These are phyloP conservation scores for Spergularia azorica DNA, from an alignment of 179 eudicot species.

Conservation along the genomic window DNA sequence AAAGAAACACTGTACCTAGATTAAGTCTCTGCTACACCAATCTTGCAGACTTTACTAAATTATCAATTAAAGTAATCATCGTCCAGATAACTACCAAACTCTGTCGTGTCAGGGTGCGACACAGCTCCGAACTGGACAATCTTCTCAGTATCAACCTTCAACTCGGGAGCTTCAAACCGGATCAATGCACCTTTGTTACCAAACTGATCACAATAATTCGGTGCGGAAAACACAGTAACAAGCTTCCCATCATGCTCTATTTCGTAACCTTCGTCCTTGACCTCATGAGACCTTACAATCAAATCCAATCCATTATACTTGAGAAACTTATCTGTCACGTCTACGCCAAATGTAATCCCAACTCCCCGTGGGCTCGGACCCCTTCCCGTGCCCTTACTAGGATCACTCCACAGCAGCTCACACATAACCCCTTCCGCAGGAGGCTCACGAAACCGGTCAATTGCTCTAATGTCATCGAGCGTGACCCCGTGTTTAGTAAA, in stretches of 20 bases:
- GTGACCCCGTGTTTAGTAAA: background rate
- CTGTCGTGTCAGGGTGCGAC: background rate
- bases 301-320: constrained; percentile 3
- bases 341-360: constrained; percentile 1
- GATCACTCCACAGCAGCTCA: constrained; percentile 1
- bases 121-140: background rate
- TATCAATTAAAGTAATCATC: too few relatives aligned
- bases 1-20: too few relatives aligned
- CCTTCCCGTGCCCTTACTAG: background rate
- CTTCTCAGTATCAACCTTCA: background rate
- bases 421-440: background rate
- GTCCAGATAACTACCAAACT: too few relatives aligned
- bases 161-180: background rate
- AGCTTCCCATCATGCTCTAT: constrained; percentile 20
- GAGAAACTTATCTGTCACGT: constrained; percentile 1
- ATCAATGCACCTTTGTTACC: background rate
- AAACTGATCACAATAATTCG: background rate
- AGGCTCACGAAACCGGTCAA: background rate
- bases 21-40: too few relatives aligned
- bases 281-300: constrained; percentile 12
- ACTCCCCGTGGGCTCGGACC: background rate
- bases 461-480: background rate
- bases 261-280: constrained; percentile 8
- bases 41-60: too few relatives aligned
- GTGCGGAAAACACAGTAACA: background rate